Evolutionary conservation across 495 filamentous ascomycete genomes (phyloP).

Genomic region (Glarea lozoyensis): DNA sequence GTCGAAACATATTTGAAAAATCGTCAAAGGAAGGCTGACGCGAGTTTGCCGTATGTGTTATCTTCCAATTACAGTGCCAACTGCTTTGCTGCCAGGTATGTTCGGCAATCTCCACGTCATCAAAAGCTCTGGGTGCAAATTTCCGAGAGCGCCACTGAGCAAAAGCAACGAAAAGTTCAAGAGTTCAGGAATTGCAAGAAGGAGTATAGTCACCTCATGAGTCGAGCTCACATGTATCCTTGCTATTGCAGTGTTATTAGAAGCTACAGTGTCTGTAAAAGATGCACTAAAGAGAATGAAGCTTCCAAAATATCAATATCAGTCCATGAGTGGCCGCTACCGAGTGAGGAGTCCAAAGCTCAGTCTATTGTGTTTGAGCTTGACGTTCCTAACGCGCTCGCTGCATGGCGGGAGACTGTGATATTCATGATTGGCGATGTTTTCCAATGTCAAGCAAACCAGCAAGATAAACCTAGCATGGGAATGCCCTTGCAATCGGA

Average conservation of each 20-base stretch:
- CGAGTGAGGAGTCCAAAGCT: conserved; percentile 22
- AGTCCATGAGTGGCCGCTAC: conserved; percentile 56
- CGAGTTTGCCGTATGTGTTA: conserved; percentile 27
- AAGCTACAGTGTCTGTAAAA: conserved; percentile 20
- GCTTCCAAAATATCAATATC: conserved; percentile 35
- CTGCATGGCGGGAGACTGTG: conserved; percentile 46
- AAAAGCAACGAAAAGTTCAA: too few relatives aligned
- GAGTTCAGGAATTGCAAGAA: conserved; percentile 25
- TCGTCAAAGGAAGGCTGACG: conserved; percentile 14
- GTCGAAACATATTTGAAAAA: conserved; percentile 42
- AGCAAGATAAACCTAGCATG: too few relatives aligned
- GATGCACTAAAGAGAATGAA: conserved; percentile 20
- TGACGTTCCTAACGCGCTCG: conserved; percentile 31
- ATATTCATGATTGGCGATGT: conserved; percentile 32
- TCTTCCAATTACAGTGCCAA: conserved; percentile 12
- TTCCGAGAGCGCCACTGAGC: too few relatives aligned
- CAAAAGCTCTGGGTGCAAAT: too few relatives aligned
- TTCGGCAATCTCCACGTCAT: too few relatives aligned
- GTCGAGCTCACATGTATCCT: too few relatives aligned
- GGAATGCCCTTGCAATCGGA: too few relatives aligned
- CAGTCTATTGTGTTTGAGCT: conserved; percentile 53
- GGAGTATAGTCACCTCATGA: not conserved
- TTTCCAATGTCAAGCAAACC: too few relatives aligned
- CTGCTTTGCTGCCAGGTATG: conserved; percentile 46
- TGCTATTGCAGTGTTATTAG: too few relatives aligned